Evolutionary conservation across 1,139 yeast species (phyloP).

Genomic region (Suhomyces taliae): DNA sequence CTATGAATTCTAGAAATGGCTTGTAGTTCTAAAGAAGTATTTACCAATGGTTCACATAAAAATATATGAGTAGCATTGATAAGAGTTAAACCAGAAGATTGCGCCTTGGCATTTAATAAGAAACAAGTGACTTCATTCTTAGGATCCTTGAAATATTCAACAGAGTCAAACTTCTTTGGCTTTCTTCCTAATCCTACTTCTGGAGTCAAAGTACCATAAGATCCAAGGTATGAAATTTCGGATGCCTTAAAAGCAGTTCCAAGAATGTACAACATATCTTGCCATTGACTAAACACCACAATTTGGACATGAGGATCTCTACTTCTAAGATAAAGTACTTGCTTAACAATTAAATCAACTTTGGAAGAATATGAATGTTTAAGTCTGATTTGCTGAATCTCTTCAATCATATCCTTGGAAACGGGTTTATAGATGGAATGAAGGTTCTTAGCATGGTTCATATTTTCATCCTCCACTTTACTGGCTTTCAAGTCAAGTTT

Average conservation of each 20-base stretch:
- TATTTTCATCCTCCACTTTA: conserved; percentile 28
- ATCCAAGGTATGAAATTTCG: conserved; percentile 51
- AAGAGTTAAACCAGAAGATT: conserved; percentile 86
- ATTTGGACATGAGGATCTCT: conserved; percentile 71
- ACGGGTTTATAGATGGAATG: conserved; percentile 52
- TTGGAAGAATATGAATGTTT: conserved; percentile 72
- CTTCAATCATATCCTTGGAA: conserved; percentile 37
- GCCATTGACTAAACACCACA: conserved; percentile 86
- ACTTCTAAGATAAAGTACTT: conserved; percentile 59
- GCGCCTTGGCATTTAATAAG: conserved; percentile 77
- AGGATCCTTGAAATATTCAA: conserved; percentile 65
- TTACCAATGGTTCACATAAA: conserved; percentile 88
- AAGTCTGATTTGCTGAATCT: conserved; percentile 46
- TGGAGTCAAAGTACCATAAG: conserved; percentile 38
- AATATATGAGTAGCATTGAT: conserved; percentile 91
- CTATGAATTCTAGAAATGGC: conserved; percentile 91
- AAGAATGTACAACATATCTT: conserved; percentile 65
- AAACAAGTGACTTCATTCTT: conserved; percentile 69
- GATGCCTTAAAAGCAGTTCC: conserved; percentile 66
- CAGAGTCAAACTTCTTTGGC: conserved; percentile 39
- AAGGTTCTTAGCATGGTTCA: conserved; percentile 25
- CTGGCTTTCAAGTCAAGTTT: conserved; percentile 50
- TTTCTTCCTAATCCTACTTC: conserved; percentile 33
- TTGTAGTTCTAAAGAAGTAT: conserved; percentile 81
- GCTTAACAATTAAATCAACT: conserved; percentile 77